phyloP scores from a whole-genome alignment of 1,284 basidiomycete genomes.

The Coniferiporia sulphurascens region DNA sequence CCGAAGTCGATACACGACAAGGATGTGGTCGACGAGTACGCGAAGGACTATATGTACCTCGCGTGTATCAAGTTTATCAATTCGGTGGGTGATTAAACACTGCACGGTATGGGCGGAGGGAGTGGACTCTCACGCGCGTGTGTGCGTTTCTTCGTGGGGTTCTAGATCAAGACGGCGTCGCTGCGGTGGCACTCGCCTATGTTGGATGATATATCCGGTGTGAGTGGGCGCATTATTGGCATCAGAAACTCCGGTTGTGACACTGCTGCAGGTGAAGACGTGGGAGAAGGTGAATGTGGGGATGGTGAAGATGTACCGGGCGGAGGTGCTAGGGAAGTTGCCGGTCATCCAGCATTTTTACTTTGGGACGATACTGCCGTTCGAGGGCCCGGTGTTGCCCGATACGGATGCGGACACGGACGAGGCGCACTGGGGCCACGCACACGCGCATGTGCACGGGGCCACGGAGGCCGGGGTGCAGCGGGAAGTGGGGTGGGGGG shows the following conservation, averaged over 20 bases:
- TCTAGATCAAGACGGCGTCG: constrained; percentile 90
- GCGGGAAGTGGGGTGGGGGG: constrained; percentile 72
- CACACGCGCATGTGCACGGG: constrained; percentile 53
- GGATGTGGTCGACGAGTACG: constrained; percentile 92
- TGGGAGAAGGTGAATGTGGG: constrained; percentile 98
- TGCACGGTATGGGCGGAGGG: background rate
- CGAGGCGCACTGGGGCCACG: constrained; percentile 39
- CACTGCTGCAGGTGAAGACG: constrained; percentile 69
- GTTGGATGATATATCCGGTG: constrained; percentile 96
- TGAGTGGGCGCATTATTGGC: constrained; percentile 29
- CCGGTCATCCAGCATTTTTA: constrained; percentile 97
- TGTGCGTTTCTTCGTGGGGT: background rate
- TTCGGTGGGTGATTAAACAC: constrained; percentile 52
- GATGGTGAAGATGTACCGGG: constrained; percentile 98
- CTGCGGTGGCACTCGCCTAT: constrained; percentile 98
- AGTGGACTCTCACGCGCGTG: background rate
- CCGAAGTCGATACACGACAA: constrained; percentile 92
- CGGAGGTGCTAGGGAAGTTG: constrained; percentile 92
- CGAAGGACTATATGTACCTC: constrained; percentile 94
- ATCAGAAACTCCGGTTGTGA: background rate
- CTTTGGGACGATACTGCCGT: constrained; percentile 83
- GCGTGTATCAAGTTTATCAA: constrained; percentile 97
- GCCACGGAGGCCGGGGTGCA: constrained; percentile 48
- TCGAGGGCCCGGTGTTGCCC: constrained; percentile 52
- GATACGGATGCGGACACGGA: constrained; percentile 40